Conservation (phyloP, 257 asterid species). For the Gentiana straminea region DNA sequence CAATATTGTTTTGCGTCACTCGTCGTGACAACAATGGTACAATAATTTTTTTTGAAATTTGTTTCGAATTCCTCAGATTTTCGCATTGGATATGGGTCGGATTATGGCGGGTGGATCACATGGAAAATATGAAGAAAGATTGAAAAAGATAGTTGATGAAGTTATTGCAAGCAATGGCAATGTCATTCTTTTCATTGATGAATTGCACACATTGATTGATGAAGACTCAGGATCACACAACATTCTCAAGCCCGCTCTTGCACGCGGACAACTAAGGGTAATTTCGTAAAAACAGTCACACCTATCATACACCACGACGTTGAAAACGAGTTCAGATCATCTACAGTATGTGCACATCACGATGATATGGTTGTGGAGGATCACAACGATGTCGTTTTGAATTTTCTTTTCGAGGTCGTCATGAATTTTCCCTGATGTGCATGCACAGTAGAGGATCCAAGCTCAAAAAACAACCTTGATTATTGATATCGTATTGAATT, state of each 20-base stretch:
- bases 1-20: no score
- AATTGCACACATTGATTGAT: slow-evolving; percentile 34
- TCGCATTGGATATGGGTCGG: slow-evolving; percentile 26
- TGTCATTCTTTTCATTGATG: slow-evolving; percentile 32
- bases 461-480: no score
- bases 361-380: no score
- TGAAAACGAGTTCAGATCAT: not conserved
- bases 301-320: not conserved
- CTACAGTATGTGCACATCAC: no score
- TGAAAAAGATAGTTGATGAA: slow-evolving; percentile 27
- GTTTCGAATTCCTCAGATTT: not conserved
- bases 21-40: no score
- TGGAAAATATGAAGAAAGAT: slow-evolving; percentile 35
- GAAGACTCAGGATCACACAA: slow-evolving; percentile 27
- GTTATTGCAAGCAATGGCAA: slow-evolving; percentile 21
- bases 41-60: no score
- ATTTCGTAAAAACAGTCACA: not conserved
- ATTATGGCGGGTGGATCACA: slow-evolving; percentile 35
- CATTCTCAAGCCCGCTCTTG: slow-evolving; percentile 33
- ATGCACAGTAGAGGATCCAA: no score
- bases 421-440: no score
- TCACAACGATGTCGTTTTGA: not conserved
- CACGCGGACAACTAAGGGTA: slow-evolving; percentile 37
- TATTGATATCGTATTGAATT: not conserved
- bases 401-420: not conserved